These are phyloP conservation scores for Cytidiella melzeri DNA, from an alignment of 768 basidiomycete genomes.

Conservation along the genomic window DNA sequence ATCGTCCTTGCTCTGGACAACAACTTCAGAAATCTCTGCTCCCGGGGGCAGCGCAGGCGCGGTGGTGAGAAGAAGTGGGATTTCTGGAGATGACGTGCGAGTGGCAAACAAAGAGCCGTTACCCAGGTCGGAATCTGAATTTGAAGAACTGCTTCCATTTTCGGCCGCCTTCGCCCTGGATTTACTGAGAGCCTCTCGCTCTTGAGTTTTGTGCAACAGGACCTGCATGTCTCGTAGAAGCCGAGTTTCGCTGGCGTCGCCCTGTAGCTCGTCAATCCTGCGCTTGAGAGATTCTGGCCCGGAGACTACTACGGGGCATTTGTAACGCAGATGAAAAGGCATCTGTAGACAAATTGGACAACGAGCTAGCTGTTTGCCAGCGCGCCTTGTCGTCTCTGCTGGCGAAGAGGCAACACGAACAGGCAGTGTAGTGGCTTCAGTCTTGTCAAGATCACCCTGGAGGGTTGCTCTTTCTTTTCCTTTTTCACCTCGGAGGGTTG, in stretches of 20 bases:
- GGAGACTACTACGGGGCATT: conserved; percentile 42
- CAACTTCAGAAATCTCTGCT: conserved; percentile 31
- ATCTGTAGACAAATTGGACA: conserved; percentile 43
- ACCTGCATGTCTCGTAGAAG: conserved; percentile 25
- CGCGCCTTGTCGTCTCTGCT: too few relatives aligned
- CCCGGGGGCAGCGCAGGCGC: conserved; percentile 24
- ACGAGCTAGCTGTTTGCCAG: too few relatives aligned
- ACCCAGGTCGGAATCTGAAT: not conserved
- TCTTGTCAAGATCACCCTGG: too few relatives aligned
- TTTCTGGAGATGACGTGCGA: conserved; percentile 2
- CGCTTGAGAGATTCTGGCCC: conserved; percentile 38
- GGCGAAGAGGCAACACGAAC: too few relatives aligned
- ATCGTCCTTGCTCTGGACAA: conserved; percentile 31
- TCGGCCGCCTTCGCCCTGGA: not conserved
- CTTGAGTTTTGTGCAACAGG: not conserved
- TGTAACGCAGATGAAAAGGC: conserved; percentile 42
- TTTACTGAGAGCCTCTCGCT: not conserved
- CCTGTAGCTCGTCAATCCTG: conserved; percentile 40
- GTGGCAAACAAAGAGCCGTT: not conserved
- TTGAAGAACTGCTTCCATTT: not conserved
- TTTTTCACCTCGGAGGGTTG: too few relatives aligned
- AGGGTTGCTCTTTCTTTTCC: too few relatives aligned
- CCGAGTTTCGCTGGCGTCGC: conserved; percentile 15
- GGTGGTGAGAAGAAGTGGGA: conserved; percentile 6
- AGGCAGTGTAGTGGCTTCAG: too few relatives aligned